phyloP scores from a whole-genome alignment of 75 land plant genomes.

The Pinus taeda region DNA sequence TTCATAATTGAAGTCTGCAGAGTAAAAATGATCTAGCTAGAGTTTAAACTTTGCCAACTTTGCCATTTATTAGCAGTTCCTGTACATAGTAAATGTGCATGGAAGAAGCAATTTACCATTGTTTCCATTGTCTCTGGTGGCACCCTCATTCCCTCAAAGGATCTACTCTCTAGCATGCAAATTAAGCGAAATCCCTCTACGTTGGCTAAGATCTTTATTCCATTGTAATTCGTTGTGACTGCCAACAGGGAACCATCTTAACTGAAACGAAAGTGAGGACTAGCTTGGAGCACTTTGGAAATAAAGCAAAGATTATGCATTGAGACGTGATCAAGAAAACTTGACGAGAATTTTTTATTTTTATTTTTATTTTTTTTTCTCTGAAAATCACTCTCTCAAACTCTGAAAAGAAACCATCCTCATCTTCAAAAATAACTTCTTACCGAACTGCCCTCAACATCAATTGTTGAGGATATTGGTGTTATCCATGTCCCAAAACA shows the following conservation, averaged over 20 bases:
- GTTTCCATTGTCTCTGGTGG: neutral
- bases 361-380: no score
- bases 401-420: no score
- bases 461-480: slow-evolving; percentile 30
- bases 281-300: no score
- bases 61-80: neutral
- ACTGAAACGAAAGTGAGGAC: slow-evolving; percentile 17
- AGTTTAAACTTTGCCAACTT: neutral
- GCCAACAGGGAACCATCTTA: slow-evolving; percentile 29
- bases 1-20: slow-evolving; percentile 37
- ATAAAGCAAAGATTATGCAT: no score
- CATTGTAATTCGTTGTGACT: slow-evolving; percentile 23
- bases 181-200: slow-evolving; percentile 48
- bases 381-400: no score
- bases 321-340: no score
- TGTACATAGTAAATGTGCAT: neutral
- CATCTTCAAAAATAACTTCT: neutral
- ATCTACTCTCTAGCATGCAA: slow-evolving; percentile 8
- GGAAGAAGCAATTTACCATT: slow-evolving; percentile 22
- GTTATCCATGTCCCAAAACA: slow-evolving; percentile 64
- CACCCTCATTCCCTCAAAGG: no score
- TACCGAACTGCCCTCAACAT: neutral
- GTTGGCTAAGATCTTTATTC: slow-evolving; percentile 28
- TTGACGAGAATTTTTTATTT: no score
- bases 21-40: neutral